Evolutionary conservation across 306 rosid genomes (phyloP).

Genomic region (Macrotyloma uniflorum): DNA sequence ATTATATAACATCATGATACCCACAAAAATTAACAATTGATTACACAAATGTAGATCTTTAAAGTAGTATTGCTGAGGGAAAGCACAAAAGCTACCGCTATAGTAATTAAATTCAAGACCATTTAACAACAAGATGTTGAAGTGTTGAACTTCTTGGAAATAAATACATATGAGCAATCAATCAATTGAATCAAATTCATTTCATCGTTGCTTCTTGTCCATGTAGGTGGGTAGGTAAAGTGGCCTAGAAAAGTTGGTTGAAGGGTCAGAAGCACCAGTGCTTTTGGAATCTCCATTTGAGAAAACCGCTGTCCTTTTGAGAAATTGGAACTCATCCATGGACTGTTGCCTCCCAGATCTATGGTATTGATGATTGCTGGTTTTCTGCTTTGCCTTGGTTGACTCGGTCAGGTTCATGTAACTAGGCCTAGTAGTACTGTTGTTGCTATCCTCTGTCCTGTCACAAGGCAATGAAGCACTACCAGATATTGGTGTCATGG

Average conservation of each 20-base stretch:
- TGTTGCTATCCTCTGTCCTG: conserved; percentile 61
- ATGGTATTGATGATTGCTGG: conserved; percentile 37
- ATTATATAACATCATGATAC: not conserved
- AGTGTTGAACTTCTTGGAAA: conserved; percentile 53
- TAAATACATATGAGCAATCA: conserved; percentile 22
- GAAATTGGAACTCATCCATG: conserved; percentile 83
- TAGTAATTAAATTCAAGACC: conserved; percentile 31
- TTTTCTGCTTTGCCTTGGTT: conserved; percentile 69
- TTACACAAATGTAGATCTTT: conserved; percentile 31
- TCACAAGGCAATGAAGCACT: conserved; percentile 51
- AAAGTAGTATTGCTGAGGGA: conserved; percentile 8
- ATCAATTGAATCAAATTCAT: conserved; percentile 17
- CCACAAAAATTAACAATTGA: not conserved
- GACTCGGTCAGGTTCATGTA: conserved; percentile 84
- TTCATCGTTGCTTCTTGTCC: conserved; percentile 54
- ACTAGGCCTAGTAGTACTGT: conserved; percentile 52
- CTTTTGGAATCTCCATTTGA: conserved; percentile 72
- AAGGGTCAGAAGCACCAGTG: conserved; percentile 61
- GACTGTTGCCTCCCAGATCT: conserved; percentile 83
- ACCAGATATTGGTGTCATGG: conserved; percentile 73
- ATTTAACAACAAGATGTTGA: conserved; percentile 74
- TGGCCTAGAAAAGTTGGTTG: conserved; percentile 62
- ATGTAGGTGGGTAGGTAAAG: conserved; percentile 53
- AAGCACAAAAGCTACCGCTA: conserved; percentile 38
- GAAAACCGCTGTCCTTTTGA: conserved; percentile 58